Conservation (phyloP, 176 grass and related monocot genomes). For the Eragrostis curvula region DNA sequence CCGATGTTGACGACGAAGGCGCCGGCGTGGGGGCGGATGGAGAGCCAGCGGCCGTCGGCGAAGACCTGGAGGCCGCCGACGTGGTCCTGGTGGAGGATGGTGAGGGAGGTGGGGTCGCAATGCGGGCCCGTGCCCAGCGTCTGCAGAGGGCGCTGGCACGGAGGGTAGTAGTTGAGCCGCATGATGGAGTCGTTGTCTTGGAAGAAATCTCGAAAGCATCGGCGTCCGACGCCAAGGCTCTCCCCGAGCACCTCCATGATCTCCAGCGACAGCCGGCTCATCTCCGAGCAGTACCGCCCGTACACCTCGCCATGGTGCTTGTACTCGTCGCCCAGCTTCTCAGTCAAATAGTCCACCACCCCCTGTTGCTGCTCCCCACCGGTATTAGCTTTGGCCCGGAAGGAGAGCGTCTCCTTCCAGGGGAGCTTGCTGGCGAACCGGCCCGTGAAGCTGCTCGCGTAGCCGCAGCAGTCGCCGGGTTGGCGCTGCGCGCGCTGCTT, state of each 20-base stretch:
- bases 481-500: conserved; percentile 84
- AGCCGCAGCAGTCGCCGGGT: conserved; percentile 77
- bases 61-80: conserved; percentile 85
- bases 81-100: conserved; percentile 97
- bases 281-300: conserved; percentile 67
- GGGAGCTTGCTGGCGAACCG: conserved; percentile 85
- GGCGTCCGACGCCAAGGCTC: conserved; percentile 59
- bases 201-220: conserved; percentile 71
- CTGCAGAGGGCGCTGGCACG: conserved; percentile 74
- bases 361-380: no score
- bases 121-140: conserved; percentile 86
- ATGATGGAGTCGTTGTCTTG: conserved; percentile 83
- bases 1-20: conserved; percentile 88
- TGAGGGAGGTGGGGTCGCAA: conserved; percentile 91
- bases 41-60: conserved; percentile 51
- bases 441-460: conserved; percentile 94
- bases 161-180: conserved; percentile 97
- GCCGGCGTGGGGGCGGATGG: conserved; percentile 44
- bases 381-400: no score
- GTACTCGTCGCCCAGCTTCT: conserved; percentile 56
- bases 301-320: conserved; percentile 62
- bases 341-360: conserved; percentile 67
- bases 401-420: conserved; percentile 98
- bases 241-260: conserved; percentile 86
- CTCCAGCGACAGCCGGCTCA: conserved; percentile 78